phyloP scores from a whole-genome alignment of 2,329 filamentous ascomycete species.

The Podosphaera leucotricha region DNA sequence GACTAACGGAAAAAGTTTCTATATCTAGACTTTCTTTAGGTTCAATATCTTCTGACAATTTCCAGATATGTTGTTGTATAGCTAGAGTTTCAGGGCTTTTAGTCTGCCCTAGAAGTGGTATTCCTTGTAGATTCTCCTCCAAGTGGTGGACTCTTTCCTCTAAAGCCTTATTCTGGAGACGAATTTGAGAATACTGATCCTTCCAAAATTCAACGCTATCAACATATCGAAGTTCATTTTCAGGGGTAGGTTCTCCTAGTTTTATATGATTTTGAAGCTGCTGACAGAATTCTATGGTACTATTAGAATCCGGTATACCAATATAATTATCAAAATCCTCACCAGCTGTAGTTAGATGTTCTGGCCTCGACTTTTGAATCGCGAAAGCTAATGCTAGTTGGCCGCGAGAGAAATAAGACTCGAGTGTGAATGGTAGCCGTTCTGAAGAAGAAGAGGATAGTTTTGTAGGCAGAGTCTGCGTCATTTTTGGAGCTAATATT shows the following conservation, averaged over 20 bases:
- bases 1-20: not conserved
- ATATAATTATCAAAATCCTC: not conserved
- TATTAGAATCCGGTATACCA: slow-evolving; percentile 1
- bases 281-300: slow-evolving; percentile 9
- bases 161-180: slow-evolving; percentile 8
- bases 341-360: slow-evolving; percentile 7
- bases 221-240: slow-evolving; percentile 7
- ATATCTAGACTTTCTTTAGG: not conserved
- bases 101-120: not conserved
- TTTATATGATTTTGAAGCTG: slow-evolving; percentile 7
- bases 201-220: slow-evolving; percentile 13
- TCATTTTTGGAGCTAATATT: not conserved
- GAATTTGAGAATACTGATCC: slow-evolving; percentile 8
- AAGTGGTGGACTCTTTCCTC: slow-evolving; percentile 7
- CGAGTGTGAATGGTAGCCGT: slow-evolving; percentile 1
- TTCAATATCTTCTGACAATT: not conserved
- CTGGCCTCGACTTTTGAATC: slow-evolving; percentile 9
- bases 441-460: not conserved
- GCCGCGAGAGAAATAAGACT: slow-evolving; percentile 6
- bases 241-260: not conserved
- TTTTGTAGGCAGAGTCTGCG: not conserved
- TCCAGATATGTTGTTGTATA: not conserved
- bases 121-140: slow-evolving; percentile 5
- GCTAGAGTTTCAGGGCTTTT: not conserved
- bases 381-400: slow-evolving; percentile 10